Evolutionary conservation across 2,329 filamentous ascomycete species (phyloP).

Genomic region (Ophiosphaerella herpotricha): DNA sequence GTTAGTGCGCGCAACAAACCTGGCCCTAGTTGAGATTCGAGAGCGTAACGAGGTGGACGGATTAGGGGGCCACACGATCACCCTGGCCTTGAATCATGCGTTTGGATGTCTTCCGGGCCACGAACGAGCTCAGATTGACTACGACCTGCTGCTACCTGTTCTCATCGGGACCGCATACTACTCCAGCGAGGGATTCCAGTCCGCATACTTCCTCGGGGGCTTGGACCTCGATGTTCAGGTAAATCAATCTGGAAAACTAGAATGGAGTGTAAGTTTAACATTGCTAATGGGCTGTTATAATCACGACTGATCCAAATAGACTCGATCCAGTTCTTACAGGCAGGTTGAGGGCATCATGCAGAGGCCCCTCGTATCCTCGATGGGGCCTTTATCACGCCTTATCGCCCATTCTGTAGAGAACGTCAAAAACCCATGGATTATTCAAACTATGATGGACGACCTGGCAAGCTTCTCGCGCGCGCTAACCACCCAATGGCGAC

Average conservation of each 20-base stretch:
- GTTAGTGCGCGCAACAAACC: constrained; percentile 73
- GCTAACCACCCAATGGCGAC: constrained; percentile 73
- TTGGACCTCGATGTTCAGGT: constrained; percentile 71
- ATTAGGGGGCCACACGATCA: constrained; percentile 56
- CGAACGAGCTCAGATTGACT: constrained; percentile 64
- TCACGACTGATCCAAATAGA: constrained; percentile 24
- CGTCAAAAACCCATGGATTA: constrained; percentile 55
- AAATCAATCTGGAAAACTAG: constrained; percentile 56
- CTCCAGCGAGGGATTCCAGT: constrained; percentile 72
- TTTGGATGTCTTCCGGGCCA: constrained; percentile 71
- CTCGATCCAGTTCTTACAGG: constrained; percentile 63
- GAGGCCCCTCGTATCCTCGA: constrained; percentile 66
- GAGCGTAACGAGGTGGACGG: constrained; percentile 58
- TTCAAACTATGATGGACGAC: constrained; percentile 63
- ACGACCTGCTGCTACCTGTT: constrained; percentile 70
- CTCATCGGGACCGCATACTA: constrained; percentile 70
- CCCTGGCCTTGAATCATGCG: constrained; percentile 75
- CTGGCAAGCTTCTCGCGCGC: constrained; percentile 69
- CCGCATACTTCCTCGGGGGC: constrained; percentile 73
- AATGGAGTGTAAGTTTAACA: constrained; percentile 60
- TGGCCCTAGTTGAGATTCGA: constrained; percentile 68
- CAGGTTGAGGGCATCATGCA: constrained; percentile 63
- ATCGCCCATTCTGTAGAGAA: constrained; percentile 67
- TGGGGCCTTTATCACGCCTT: constrained; percentile 70
- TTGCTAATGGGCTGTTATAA: neutral